Evolutionary conservation across 2,329 filamentous ascomycete genomes (phyloP).

Genomic region (Aquanectria penicillioides): DNA sequence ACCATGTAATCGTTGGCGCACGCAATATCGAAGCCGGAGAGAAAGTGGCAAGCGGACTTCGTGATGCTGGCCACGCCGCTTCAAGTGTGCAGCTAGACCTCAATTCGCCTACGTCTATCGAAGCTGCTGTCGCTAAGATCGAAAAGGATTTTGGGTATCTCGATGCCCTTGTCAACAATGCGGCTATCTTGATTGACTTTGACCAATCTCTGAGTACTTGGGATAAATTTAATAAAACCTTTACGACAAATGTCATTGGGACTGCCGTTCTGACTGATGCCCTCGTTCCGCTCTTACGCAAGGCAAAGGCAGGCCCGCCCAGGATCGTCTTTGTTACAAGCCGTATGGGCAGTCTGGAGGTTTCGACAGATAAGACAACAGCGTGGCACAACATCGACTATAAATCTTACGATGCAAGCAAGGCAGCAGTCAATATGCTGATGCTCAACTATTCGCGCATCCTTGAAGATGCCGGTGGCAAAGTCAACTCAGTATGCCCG

Average conservation of each 20-base stretch:
- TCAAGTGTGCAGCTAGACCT: constrained; percentile 42
- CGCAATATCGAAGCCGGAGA: constrained; percentile 42
- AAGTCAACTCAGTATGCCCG: constrained; percentile 50
- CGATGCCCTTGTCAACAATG: constrained; percentile 51
- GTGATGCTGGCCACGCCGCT: constrained; percentile 33
- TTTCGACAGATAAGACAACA: constrained; percentile 40
- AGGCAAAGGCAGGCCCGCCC: constrained; percentile 37
- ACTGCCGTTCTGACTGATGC: constrained; percentile 41
- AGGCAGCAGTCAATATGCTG: constrained; percentile 56
- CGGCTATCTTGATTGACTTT: constrained; percentile 43
- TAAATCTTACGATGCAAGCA: constrained; percentile 51
- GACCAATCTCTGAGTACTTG: constrained; percentile 31
- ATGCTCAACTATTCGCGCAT: constrained; percentile 45
- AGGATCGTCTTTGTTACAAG: constrained; percentile 53
- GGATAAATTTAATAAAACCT: constrained; percentile 49
- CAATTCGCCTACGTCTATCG: constrained; percentile 41
- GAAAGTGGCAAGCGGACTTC: constrained; percentile 37
- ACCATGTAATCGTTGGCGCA: constrained; percentile 48
- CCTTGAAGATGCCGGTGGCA: constrained; percentile 43
- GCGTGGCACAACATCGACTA: constrained; percentile 41
- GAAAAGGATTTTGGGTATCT: constrained; percentile 38
- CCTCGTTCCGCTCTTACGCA: constrained; percentile 43
- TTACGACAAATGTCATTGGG: constrained; percentile 52
- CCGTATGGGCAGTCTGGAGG: constrained; percentile 46
- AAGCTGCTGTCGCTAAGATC: constrained; percentile 36